Evolutionary conservation across 1,139 yeast genomes (phyloP).

Genomic region (Pichia sp.): DNA sequence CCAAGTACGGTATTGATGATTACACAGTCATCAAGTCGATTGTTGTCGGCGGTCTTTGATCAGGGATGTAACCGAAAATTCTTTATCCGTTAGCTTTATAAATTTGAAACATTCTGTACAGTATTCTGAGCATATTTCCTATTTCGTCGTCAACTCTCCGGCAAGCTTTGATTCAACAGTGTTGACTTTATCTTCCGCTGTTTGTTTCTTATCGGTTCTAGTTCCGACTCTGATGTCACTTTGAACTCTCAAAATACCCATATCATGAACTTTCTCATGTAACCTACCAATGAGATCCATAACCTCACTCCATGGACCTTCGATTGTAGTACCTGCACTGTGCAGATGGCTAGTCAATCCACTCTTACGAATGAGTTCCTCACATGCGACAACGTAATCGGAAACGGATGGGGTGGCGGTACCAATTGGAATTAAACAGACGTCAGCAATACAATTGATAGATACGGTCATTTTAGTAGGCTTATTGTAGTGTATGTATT

Average conservation of each 20-base stretch:
- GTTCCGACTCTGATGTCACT: constrained; percentile 84
- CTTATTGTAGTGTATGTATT: too few relatives aligned
- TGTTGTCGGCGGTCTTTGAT: constrained; percentile 33
- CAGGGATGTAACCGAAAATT: neutral
- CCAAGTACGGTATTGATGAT: constrained; percentile 70
- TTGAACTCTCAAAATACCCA: constrained; percentile 72
- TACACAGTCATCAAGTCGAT: constrained; percentile 61
- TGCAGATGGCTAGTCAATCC: constrained; percentile 65
- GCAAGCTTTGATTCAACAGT: constrained; percentile 46
- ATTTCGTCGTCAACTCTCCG: neutral
- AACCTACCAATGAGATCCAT: constrained; percentile 72
- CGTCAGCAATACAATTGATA: constrained; percentile 76
- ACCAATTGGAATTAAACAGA: constrained; percentile 80
- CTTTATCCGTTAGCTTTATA: neutral
- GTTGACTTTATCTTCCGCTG: constrained; percentile 59
- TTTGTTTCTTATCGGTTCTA: constrained; percentile 57
- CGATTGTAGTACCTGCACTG: constrained; percentile 87
- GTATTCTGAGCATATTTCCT: too few relatives aligned
- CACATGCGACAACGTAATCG: constrained; percentile 66
- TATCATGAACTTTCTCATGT: constrained; percentile 61
- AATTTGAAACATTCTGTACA: too few relatives aligned
- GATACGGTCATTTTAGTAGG: too few relatives aligned
- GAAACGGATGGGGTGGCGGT: constrained; percentile 73
- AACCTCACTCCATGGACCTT: constrained; percentile 90
- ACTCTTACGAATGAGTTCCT: constrained; percentile 52